These are phyloP conservation scores for Nephelium lappaceum DNA, from an alignment of 345 rosid genomes.

Conservation along the genomic window DNA sequence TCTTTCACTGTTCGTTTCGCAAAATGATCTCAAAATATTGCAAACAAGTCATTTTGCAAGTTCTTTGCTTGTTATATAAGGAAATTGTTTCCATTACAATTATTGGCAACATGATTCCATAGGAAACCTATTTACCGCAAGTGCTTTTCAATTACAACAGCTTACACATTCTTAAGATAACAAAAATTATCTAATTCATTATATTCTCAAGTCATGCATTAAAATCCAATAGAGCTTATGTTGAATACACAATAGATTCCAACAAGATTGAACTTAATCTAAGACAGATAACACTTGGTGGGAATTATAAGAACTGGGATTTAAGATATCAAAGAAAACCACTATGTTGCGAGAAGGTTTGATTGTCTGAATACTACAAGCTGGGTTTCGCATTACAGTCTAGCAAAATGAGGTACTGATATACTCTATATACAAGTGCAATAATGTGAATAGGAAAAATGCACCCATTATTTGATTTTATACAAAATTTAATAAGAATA, in stretches of 20 bases:
- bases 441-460: not conserved
- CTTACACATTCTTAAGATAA: too few species aligned
- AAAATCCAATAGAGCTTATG: not conserved
- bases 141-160: too few species aligned
- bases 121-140: too few species aligned
- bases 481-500: constrained; percentile 18
- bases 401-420: not conserved
- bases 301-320: not conserved
- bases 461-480: not conserved
- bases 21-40: too few species aligned
- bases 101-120: not conserved
- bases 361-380: not conserved
- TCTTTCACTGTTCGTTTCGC: too few species aligned
- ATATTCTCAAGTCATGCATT: too few species aligned
- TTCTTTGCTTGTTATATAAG: too few species aligned
- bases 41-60: too few species aligned
- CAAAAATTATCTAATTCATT: too few species aligned
- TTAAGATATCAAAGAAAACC: not conserved
- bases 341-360: not conserved
- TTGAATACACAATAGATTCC: not conserved
- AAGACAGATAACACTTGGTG: not conserved
- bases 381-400: not conserved
- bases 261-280: not conserved
- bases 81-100: too few species aligned
- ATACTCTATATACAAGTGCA: not conserved